A percentile compares a stretch with the other conserved stretches of the same genome.
phyloP scores from a whole-genome alignment of 2,329 filamentous ascomycete species.

The Diaporthe aspalathi region DNA sequence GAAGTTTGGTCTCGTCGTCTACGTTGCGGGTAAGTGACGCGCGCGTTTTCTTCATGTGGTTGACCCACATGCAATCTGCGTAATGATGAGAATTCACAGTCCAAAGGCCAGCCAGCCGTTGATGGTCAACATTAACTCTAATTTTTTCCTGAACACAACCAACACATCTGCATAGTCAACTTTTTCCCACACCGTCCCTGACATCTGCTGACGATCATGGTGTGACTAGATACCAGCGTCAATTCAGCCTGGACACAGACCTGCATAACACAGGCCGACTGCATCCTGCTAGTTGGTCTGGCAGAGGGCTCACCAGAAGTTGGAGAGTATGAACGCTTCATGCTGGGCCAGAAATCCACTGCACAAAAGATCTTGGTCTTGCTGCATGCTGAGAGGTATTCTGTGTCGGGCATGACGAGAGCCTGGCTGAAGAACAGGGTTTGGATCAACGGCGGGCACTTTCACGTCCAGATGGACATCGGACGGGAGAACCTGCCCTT shows the following conservation, averaged over 20 bases:
- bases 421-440: conserved; percentile 92
- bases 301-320: conserved; percentile 91
- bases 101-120: conserved; percentile 63
- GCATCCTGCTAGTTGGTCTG: conserved; percentile 90
- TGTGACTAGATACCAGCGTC: conserved; percentile 82
- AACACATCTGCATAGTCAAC: conserved; percentile 30
- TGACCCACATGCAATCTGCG: conserved; percentile 17
- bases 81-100: conserved; percentile 64
- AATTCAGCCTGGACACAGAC: conserved; percentile 99
- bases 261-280: conserved; percentile 96
- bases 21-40: conserved; percentile 77
- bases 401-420: conserved; percentile 83
- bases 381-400: conserved; percentile 89
- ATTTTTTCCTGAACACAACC: conserved; percentile 71
- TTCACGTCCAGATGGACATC: conserved; percentile 96
- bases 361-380: conserved; percentile 93
- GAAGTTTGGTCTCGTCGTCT: conserved; percentile 94
- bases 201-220: conserved; percentile 36
- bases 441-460: conserved; percentile 98
- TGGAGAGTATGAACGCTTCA: conserved; percentile 95
- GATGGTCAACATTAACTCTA: conserved; percentile 71
- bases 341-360: conserved; percentile 97
- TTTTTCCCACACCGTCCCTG: neutral
- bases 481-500: conserved; percentile 80
- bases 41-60: conserved; percentile 21